Percentiles rank a stretch among this genome's conserved stretches.
Conservation (phyloP, 129 eudicot genomes). For the Flaveria bidentis region DNA sequence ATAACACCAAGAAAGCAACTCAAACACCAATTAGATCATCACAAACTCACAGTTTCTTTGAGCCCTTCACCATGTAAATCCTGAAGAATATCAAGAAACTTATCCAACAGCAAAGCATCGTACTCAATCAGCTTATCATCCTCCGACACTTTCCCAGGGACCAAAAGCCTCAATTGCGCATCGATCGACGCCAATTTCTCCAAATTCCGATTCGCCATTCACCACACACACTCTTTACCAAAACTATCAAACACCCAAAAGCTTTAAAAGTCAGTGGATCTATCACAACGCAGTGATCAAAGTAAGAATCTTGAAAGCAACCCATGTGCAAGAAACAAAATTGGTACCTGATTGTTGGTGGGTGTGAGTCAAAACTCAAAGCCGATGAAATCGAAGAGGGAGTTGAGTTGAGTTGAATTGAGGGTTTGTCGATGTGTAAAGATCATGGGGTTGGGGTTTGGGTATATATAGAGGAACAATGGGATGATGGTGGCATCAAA, state of each 20-base stretch:
- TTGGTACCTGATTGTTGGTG: slow-evolving; percentile 26
- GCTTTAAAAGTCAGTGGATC: neutral
- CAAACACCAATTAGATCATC: neutral
- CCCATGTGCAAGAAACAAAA: neutral
- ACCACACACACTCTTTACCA: slow-evolving; percentile 9
- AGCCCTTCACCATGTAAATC: slow-evolving; percentile 96
- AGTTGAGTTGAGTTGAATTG: no score
- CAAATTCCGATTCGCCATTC: slow-evolving; percentile 78
- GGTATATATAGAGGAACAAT: slow-evolving; percentile 26
- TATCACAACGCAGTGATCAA: slow-evolving; percentile 12
- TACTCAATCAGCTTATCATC: slow-evolving; percentile 95
- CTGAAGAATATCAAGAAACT: slow-evolving; percentile 92
- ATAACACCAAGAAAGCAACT: no score
- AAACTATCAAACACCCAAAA: neutral
- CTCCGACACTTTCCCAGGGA: slow-evolving; percentile 87
- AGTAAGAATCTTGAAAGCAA: neutral
- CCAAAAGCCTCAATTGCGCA: slow-evolving; percentile 90
- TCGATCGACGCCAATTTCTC: slow-evolving; percentile 94
- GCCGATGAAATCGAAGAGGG: neutral
- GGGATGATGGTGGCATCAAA: neutral
- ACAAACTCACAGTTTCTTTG: slow-evolving; percentile 66
- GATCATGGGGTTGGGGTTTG: slow-evolving; percentile 27
- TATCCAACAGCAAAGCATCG: slow-evolving; percentile 87
- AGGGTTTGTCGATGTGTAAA: neutral
- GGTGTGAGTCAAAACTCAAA: slow-evolving; percentile 12